A percentile compares a stretch with the other conserved stretches of the same genome.
These are phyloP conservation scores for Tulasnella sp. DNA, from an alignment of 768 basidiomycete species.

Conservation along the genomic window DNA sequence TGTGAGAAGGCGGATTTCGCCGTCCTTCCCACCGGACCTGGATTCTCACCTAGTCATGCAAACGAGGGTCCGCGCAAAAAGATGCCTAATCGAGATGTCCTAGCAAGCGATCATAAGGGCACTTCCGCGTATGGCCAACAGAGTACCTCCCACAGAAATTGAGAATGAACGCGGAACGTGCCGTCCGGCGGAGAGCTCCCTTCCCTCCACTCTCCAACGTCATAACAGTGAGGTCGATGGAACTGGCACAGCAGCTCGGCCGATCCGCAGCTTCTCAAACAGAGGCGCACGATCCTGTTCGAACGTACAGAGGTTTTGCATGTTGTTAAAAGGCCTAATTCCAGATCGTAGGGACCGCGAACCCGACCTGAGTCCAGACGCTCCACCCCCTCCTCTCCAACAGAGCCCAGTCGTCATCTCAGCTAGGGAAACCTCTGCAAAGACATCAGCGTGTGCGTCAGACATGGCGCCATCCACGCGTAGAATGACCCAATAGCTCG, in stretches of 20 bases:
- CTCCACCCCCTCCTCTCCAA: background rate
- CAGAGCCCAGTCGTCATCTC: conserved; percentile 1
- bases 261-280: conserved; percentile 8
- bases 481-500: background rate
- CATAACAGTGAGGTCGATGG: conserved; percentile 2
- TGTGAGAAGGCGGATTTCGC: conserved; percentile 9
- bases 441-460: background rate
- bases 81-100: background rate
- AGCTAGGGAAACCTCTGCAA: background rate
- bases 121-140: background rate
- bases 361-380: background rate
- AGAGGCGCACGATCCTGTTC: background rate
- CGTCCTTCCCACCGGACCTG: background rate
- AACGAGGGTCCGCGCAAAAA: background rate
- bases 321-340: background rate
- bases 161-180: background rate
- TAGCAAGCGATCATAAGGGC: background rate
- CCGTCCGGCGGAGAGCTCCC: background rate
- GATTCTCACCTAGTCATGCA: background rate
- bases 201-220: background rate
- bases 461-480: background rate
- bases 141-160: background rate
- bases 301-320: background rate
- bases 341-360: conserved; percentile 5
- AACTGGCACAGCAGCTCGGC: background rate